Evolutionary conservation across 2,329 filamentous ascomycete genomes (phyloP).

Genomic region (Beauveria bassiana): DNA sequence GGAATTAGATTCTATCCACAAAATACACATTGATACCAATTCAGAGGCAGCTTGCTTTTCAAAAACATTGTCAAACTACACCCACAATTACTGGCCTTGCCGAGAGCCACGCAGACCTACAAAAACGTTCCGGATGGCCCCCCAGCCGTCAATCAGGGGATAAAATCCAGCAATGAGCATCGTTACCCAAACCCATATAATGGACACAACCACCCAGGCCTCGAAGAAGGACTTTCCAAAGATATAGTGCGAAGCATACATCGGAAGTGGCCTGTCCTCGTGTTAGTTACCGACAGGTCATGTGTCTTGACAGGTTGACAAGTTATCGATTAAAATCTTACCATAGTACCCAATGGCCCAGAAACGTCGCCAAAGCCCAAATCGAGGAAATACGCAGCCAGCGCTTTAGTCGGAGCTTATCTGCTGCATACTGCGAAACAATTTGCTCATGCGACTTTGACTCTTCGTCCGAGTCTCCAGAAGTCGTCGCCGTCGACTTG

Average conservation of each 20-base stretch:
- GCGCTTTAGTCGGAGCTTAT: conserved; percentile 32
- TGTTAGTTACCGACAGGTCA: not conserved
- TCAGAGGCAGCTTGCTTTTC: no score
- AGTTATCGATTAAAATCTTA: no score
- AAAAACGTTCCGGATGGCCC: conserved; percentile 20
- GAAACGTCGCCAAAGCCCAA: conserved; percentile 41
- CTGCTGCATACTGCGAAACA: conserved; percentile 19
- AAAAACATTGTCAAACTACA: no score
- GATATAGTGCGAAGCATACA: conserved; percentile 44
- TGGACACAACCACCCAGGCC: conserved; percentile 41
- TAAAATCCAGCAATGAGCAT: conserved; percentile 42
- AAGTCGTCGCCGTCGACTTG: conserved; percentile 4
- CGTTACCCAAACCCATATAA: conserved; percentile 46
- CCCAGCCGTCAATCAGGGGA: conserved; percentile 39
- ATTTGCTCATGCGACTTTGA: conserved; percentile 18
- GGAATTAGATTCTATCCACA: no score
- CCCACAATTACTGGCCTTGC: not conserved
- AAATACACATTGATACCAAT: no score
- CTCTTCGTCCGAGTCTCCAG: conserved; percentile 14
- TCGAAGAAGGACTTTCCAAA: conserved; percentile 40
- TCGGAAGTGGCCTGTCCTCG: conserved; percentile 35
- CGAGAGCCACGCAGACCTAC: not conserved
- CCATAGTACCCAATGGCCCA: conserved; percentile 47
- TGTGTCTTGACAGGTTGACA: no score
- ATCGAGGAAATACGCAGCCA: conserved; percentile 38